Evolutionary conservation across 2,329 filamentous ascomycete species (phyloP), one percentile per base, ranked within the genome.

Genomic region (Cladosporium velox): DNA sequence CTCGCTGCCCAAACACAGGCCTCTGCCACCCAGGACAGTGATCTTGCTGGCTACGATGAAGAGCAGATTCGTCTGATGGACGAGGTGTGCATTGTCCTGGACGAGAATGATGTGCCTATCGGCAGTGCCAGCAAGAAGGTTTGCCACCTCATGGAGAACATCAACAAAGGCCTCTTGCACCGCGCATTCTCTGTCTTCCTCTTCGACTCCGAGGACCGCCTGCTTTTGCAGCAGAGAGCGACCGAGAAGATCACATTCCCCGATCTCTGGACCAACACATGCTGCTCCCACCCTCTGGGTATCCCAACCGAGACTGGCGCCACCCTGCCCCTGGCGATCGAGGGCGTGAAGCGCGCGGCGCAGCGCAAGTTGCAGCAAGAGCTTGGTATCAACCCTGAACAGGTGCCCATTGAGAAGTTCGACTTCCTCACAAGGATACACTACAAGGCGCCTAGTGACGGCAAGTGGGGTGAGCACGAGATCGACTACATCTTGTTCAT

Each of bases 261-360:
- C n/a, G 92, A 97, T 78, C 93, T 97, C 90, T 99, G 95, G 95
- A 99, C 95, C 70, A 99, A 99, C 82, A 99, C 95, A 35, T 99
- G 95, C 86, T 99, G 95, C 85, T 99, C 95, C 47, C 95, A 99
- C 80, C 95, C 95, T 5, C 86, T 99, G 68, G 91, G 92, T 65
- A 91, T 97, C 71, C 91, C 95, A 10, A 90, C 90, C 70, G 95
- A 99, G 87, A 96, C 92, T 30, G 95, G 95, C 69, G 86, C 88
- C 35, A 90, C 90, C 71, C 84, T 99, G 52, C 85, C 89, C 59
- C 91, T 92, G 70, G 91, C 93, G 5, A 84, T 98, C 66, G 84
- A 87, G 72, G 95, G 95, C 32, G 95, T 93, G 72, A 96, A 96
- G 84, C 88, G 90, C 67, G 95, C 95, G 51, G 95, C 95, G 21